A percentile compares a stretch with the other conserved stretches of the same genome.
Conservation (phyloP, 2,329 filamentous ascomycete species). For the Bretziella fagacearum region DNA sequence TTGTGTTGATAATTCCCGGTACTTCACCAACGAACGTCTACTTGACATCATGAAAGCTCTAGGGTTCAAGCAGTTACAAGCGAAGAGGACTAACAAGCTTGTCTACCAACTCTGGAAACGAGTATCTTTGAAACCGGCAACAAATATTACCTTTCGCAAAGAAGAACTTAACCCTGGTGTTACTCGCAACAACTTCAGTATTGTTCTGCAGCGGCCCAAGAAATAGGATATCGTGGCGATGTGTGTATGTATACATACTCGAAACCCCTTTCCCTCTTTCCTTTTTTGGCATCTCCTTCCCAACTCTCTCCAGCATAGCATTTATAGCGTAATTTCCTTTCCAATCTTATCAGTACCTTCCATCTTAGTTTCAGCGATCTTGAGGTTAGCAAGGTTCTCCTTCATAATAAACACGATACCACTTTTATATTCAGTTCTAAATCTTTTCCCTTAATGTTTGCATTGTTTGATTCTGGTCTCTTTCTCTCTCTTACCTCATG, state of each 20-base stretch:
- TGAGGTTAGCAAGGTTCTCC: too few species aligned
- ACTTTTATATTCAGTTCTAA: too few species aligned
- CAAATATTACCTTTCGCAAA: slow-evolving; percentile 41
- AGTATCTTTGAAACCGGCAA: slow-evolving; percentile 15
- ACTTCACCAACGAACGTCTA: slow-evolving; percentile 57
- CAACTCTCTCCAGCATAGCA: too few species aligned
- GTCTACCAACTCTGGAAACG: slow-evolving; percentile 77
- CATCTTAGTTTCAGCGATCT: too few species aligned
- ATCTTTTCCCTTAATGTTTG: too few species aligned
- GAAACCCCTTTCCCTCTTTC: not conserved
- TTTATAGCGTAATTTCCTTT: too few species aligned
- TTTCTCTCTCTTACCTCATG: too few species aligned
- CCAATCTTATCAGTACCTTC: too few species aligned
- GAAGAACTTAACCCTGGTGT: slow-evolving; percentile 58
- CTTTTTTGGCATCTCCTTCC: not conserved
- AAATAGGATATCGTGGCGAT: not conserved
- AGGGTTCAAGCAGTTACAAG: slow-evolving; percentile 49
- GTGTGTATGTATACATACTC: not conserved
- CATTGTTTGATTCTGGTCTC: too few species aligned
- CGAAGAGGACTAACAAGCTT: slow-evolving; percentile 66
- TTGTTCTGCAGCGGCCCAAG: slow-evolving; percentile 38
- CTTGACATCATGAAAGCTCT: slow-evolving; percentile 57
- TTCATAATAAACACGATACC: too few species aligned
- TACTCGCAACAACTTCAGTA: slow-evolving; percentile 77
- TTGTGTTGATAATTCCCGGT: slow-evolving; percentile 79